Evolutionary conservation across 2,329 filamentous ascomycete genomes (phyloP), one percentile per base, ranked within the genome.

Genomic region (Fusarium sp.): DNA sequence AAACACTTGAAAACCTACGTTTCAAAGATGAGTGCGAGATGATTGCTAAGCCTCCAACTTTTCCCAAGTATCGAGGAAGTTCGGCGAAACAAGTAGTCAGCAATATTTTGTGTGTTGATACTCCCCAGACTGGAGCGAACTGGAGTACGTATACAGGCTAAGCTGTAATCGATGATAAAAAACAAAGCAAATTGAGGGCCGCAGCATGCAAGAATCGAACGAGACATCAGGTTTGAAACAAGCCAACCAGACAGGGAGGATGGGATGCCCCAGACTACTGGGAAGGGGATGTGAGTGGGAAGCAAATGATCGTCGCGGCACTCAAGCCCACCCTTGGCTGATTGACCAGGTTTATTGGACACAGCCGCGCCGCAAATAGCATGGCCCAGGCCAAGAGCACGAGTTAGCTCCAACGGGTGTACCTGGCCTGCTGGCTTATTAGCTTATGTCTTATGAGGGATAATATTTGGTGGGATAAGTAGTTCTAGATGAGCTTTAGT

Each of bases 331-430:
- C 63, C 69, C 59, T 39, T 63, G 61, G 26, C 59, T 50, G 35
- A 33, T 35, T 57, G 58, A 37, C 54, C 55, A 57, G 56, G 57
- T 37, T 38, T 62, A 46, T 56, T 63, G 65, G 61, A 65, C 71
- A 74, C 72, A 74, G 72, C 72, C 72, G 72, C 72, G 67, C 67
- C 70, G 57, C 69, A 75, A 74, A 74, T 74, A 74, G 72, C 65
- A 71, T 49, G 59, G 66, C 47, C 37, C 28, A 58, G 50, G 52
- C 38, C 48, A 52, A 37, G 56, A 61, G 37, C 47, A 49, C 28
- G 33, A 52, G 44, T 41, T 26, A 21, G 38, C 46, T 41, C 29
- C 44, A 60, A 46, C 57, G 20, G n/a, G 21, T 39, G 33, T 57
- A 38, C 50, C 26, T 57, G 21, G 57, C 26, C n/a, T n/a, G n/a